Percentiles rank a stretch among this genome's conserved stretches.
These are phyloP conservation scores for Polytrichum formosum DNA, from an alignment of 225 moss, liverwort and hornwort species.

Conservation along the genomic window DNA sequence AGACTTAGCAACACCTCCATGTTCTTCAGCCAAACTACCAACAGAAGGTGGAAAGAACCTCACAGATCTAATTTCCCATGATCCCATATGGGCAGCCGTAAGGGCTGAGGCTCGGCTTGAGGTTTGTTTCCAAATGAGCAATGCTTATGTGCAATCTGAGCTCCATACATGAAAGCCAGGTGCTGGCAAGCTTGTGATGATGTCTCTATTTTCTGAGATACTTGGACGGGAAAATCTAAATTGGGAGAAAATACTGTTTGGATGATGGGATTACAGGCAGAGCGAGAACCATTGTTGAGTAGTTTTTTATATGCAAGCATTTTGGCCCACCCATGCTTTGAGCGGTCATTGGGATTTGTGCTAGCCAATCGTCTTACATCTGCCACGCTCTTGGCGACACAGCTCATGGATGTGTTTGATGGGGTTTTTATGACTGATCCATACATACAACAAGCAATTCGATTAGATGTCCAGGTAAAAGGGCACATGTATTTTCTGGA, in stretches of 20 bases:
- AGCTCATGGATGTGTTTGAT: slow-evolving; percentile 90
- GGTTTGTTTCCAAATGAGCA: slow-evolving; percentile 28
- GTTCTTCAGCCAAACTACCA: slow-evolving; percentile 52
- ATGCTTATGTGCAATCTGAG: no score
- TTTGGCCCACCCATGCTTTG: slow-evolving; percentile 89
- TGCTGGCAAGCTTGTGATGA: no score
- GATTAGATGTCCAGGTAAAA: slow-evolving; percentile 85
- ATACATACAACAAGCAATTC: slow-evolving; percentile 74
- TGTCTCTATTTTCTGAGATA: not conserved
- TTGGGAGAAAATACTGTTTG: not conserved
- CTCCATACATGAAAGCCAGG: no score
- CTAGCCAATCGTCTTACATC: slow-evolving; percentile 89
- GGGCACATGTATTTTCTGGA: not conserved
- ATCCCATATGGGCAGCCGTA: slow-evolving; percentile 95
- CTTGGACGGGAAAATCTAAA: no score
- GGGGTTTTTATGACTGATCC: slow-evolving; percentile 72
- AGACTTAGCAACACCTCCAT: slow-evolving; percentile 51
- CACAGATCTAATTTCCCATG: slow-evolving; percentile 70
- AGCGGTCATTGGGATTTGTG: slow-evolving; percentile 88
- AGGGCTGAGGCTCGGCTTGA: slow-evolving; percentile 94
- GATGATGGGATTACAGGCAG: slow-evolving; percentile 59
- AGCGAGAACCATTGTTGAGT: slow-evolving; percentile 90
- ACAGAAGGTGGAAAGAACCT: slow-evolving; percentile 49
- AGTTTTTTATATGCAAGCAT: slow-evolving; percentile 95
- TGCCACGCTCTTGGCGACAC: slow-evolving; percentile 87